Evolutionary conservation across 2,329 filamentous ascomycete species (phyloP).

Genomic region (Ophiostoma perfectum): DNA sequence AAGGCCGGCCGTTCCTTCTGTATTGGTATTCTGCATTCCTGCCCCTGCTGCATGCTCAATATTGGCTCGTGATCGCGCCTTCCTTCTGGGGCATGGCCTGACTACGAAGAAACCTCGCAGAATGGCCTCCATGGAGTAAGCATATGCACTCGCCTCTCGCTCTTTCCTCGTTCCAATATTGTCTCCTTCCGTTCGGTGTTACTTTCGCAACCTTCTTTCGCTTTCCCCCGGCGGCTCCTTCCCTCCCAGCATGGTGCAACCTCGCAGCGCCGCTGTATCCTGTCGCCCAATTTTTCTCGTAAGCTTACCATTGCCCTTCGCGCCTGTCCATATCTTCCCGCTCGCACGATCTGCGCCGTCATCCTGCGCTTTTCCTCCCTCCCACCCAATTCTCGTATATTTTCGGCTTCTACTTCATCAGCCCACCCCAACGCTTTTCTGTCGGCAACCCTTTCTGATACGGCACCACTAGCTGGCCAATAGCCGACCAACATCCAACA

Average conservation of each 20-base stretch:
- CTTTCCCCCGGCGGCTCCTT: not conserved
- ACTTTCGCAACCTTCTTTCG: conserved; percentile 4
- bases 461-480: not conserved
- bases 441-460: too few species aligned
- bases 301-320: not conserved
- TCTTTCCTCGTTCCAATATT: too few species aligned
- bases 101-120: too few species aligned
- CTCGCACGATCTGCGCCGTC: not conserved
- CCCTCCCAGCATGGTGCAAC: not conserved
- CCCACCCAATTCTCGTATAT: not conserved
- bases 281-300: not conserved
- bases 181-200: not conserved
- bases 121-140: too few species aligned
- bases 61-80: conserved; percentile 2
- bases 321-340: not conserved
- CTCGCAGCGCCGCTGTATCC: not conserved
- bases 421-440: not conserved
- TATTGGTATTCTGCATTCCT: not conserved
- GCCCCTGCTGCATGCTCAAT: not conserved
- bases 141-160: too few species aligned
- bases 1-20: not conserved
- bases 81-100: not conserved
- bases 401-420: conserved; percentile 4
- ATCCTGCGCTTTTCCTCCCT: not conserved
- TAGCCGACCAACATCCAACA: not conserved